Conservation (phyloP, 768 basidiomycete genomes). For the Gautieria morchelliformis region DNA sequence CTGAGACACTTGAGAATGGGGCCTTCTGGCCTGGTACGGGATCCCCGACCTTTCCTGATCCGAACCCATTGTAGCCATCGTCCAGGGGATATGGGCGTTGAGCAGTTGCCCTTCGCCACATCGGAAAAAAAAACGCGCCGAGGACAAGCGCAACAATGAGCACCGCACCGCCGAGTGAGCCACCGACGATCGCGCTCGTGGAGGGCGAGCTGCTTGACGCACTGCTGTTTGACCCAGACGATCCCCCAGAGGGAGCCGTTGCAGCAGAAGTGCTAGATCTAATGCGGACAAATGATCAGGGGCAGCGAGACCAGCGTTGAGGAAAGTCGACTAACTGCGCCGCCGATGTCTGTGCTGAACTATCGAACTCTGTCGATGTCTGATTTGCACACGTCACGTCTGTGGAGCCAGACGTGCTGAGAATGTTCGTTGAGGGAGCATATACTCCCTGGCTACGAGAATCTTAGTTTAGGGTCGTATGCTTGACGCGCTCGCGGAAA, state of each 20-base stretch:
- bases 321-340: not conserved
- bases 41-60: not conserved
- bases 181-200: conserved; percentile 14
- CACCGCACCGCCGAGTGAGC: conserved; percentile 22
- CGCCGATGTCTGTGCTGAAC: conserved; percentile 11
- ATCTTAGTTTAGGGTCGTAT: not conserved
- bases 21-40: not conserved
- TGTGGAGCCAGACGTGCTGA: conserved; percentile 18
- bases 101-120: not conserved
- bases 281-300: no score
- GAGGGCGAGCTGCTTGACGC: not conserved
- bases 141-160: conserved; percentile 20
- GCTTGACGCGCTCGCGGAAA: not conserved
- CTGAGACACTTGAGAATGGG: not conserved
- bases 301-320: not conserved
- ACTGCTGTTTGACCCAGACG: no score
- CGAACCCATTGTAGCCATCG: not conserved
- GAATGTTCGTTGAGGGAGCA: conserved; percentile 12
- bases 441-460: not conserved
- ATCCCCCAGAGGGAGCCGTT: no score
- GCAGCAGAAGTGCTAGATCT: no score
- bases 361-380: conserved; percentile 20
- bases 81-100: not conserved
- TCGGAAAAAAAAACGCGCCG: conserved; percentile 14
- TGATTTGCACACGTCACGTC: conserved; percentile 26